A percentile compares a stretch with the other conserved stretches of the same genome.
phyloP scores from a whole-genome alignment of 768 basidiomycete species.

The Termitomyces sp. region DNA sequence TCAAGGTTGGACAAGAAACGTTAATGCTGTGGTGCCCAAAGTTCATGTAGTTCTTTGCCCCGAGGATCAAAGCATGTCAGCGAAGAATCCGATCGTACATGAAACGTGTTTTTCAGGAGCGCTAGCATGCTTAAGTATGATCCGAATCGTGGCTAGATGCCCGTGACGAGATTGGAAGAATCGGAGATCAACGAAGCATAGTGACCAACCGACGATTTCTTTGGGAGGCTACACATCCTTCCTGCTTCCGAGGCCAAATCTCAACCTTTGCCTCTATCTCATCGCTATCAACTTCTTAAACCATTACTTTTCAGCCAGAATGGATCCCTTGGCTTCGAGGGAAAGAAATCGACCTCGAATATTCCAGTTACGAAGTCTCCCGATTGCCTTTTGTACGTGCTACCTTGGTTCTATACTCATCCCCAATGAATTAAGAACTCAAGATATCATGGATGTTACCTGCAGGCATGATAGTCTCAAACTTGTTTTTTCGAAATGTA shows the following conservation, averaged over 20 bases:
- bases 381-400: not conserved
- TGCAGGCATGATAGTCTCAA: constrained; percentile 3
- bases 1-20: no score
- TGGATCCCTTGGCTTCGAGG: constrained; percentile 12
- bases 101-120: no score
- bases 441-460: constrained; percentile 2
- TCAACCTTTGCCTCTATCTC: constrained; percentile 9
- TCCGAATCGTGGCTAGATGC: no score
- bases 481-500: constrained; percentile 1
- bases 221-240: no score
- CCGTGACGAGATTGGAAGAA: no score
- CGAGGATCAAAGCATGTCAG: no score
- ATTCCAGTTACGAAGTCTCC: not conserved
- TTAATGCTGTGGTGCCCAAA: no score
- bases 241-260: constrained; percentile 5
- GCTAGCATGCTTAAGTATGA: no score
- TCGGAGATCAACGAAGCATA: not conserved
- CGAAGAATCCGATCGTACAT: no score
- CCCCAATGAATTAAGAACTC: not conserved
- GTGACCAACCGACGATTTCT: no score
- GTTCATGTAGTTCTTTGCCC: no score
- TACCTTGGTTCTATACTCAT: not conserved
- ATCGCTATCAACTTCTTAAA: constrained; percentile 11
- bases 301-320: constrained; percentile 9
- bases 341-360: not conserved